phyloP scores from a whole-genome alignment of 2,329 filamentous ascomycete species.

The Penicillium sp. region DNA sequence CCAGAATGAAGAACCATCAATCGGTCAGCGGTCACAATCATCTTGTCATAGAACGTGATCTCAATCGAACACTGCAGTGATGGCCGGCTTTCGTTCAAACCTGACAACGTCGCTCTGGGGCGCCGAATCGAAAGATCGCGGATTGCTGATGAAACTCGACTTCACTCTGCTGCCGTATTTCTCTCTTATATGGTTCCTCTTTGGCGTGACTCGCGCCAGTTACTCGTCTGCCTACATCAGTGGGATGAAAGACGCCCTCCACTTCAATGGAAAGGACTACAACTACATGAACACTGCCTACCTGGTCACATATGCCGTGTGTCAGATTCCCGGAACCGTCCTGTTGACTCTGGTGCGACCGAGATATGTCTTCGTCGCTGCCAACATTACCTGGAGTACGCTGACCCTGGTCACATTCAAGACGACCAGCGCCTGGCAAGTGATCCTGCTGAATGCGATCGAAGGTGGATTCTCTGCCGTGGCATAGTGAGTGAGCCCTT shows the following conservation, averaged over 20 bases:
- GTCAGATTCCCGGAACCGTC: conserved; percentile 47
- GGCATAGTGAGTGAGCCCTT: conserved; percentile 36
- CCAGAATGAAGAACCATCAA: too few relatives aligned
- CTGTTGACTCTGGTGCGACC: conserved; percentile 39
- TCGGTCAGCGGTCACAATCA: too few relatives aligned
- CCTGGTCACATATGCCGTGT: conserved; percentile 45
- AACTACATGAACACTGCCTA: conserved; percentile 42
- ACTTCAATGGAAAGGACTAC: conserved; percentile 41
- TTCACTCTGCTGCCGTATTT: conserved; percentile 46
- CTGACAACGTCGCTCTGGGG: conserved; percentile 17
- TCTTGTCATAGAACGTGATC: too few relatives aligned
- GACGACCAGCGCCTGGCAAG: conserved; percentile 44
- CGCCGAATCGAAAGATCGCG: conserved; percentile 13
- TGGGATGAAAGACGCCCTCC: conserved; percentile 41
- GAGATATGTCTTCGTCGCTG: conserved; percentile 45
- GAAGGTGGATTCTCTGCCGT: conserved; percentile 47
- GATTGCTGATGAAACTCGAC: conserved; percentile 40
- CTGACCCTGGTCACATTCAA: conserved; percentile 46
- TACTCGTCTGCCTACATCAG: conserved; percentile 47
- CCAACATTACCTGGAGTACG: conserved; percentile 46
- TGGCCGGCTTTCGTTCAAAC: too few relatives aligned
- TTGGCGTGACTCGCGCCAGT: conserved; percentile 46
- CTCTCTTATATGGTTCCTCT: conserved; percentile 50
- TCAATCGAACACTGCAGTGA: too few relatives aligned
- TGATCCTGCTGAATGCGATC: conserved; percentile 46